phyloP scores from a whole-genome alignment of 345 rosid genomes.

The Sonneratia caseolaris region DNA sequence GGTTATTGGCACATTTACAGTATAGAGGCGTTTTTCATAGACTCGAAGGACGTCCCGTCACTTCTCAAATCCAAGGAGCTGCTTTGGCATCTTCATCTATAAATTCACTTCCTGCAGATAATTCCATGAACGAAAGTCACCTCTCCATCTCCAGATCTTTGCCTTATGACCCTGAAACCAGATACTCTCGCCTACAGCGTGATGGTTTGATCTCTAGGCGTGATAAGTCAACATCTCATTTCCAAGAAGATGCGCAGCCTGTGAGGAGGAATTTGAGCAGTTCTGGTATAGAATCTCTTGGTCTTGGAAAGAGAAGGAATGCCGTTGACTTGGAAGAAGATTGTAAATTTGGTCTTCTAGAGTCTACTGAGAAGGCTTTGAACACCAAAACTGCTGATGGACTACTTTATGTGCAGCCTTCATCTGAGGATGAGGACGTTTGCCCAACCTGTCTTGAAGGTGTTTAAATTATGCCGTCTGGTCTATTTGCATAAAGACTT shows the following conservation, averaged over 20 bases:
- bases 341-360: constrained; percentile 21
- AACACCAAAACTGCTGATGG: constrained; percentile 25
- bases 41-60: constrained; percentile 29
- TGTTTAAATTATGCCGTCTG: constrained; percentile 10
- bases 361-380: constrained; percentile 29
- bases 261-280: constrained; percentile 39
- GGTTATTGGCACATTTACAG: constrained; percentile 21
- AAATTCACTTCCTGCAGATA: constrained; percentile 22
- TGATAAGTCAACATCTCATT: constrained; percentile 42
- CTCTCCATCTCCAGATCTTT: constrained; percentile 28
- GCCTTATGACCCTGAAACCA: constrained; percentile 45
- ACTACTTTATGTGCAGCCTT: constrained; percentile 18
- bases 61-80: constrained; percentile 30
- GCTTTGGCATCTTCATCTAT: constrained; percentile 27
- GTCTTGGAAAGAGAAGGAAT: constrained; percentile 35
- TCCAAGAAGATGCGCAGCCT: constrained; percentile 49
- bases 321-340: constrained; percentile 33
- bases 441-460: constrained; percentile 75
- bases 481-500: not conserved
- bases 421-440: constrained; percentile 52
- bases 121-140: constrained; percentile 30
- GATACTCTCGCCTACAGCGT: constrained; percentile 47
- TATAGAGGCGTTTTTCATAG: constrained; percentile 36
- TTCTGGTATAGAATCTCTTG: constrained; percentile 34
- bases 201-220: constrained; percentile 64